Conservation (phyloP, 2,329 filamentous ascomycete species). For the Claviceps humidiphila region DNA sequence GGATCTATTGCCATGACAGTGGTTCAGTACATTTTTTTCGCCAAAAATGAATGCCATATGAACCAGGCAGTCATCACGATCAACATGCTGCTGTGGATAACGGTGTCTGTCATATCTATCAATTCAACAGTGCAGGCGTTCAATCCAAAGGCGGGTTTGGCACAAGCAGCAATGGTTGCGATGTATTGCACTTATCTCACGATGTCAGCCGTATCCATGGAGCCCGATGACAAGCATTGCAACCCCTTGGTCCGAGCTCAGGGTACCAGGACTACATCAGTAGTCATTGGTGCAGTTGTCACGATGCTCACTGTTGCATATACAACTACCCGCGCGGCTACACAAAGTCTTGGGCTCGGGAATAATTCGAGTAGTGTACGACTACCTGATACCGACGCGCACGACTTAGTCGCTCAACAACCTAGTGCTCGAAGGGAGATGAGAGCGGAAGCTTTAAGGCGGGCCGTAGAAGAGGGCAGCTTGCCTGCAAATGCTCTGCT, state of each 20-base stretch:
- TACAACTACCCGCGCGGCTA: constrained; percentile 91
- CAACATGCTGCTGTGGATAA: constrained; percentile 74
- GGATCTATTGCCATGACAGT: constrained; percentile 87
- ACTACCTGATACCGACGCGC: constrained; percentile 61
- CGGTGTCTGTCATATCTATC: constrained; percentile 72
- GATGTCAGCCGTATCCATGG: constrained; percentile 97
- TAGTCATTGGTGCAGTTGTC: constrained; percentile 85
- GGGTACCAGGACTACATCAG: constrained; percentile 77
- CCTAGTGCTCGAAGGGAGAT: constrained; percentile 72
- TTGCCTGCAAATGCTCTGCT: constrained; percentile 82
- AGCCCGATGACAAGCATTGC: constrained; percentile 84
- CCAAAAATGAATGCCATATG: constrained; percentile 69
- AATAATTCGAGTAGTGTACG: constrained; percentile 37
- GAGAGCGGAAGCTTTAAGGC: constrained; percentile 79
- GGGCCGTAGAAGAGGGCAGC: constrained; percentile 84
- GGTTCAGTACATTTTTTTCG: constrained; percentile 96
- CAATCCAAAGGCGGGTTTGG: constrained; percentile 85
- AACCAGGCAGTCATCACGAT: constrained; percentile 94
- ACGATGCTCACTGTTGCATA: constrained; percentile 97
- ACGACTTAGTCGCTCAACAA: constrained; percentile 79
- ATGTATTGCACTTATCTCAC: constrained; percentile 98
- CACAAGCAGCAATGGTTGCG: constrained; percentile 95
- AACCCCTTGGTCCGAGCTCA: constrained; percentile 81
- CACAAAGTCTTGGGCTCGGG: constrained; percentile 69
- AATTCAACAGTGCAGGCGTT: constrained; percentile 82